A percentile compares a stretch with the other conserved stretches of the same genome.
Conservation (phyloP, 108 stramenopile genomes). For the Mayamaea pseudoterrestris region DNA sequence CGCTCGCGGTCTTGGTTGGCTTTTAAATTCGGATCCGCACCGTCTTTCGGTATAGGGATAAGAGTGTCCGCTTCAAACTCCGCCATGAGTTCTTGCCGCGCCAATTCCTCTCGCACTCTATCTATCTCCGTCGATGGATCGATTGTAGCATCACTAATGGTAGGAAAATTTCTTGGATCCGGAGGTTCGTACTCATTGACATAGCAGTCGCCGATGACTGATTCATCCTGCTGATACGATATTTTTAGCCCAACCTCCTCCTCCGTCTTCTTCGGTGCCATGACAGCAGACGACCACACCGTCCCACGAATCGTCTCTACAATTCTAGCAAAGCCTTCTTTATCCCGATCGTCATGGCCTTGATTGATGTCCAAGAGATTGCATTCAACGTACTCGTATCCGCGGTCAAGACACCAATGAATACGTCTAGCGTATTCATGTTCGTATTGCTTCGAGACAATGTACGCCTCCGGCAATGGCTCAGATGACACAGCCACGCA, state of each 20-base stretch:
- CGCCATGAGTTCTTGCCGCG: constrained; percentile 2
- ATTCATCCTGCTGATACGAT: constrained; percentile 10
- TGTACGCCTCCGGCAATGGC: constrained; percentile 19
- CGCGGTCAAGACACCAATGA: constrained; percentile 78
- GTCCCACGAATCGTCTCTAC: constrained; percentile 70
- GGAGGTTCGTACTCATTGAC: constrained; percentile 5
- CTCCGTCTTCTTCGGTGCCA: constrained; percentile 23
- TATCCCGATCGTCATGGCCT: constrained; percentile 74
- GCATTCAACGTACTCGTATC: constrained; percentile 73
- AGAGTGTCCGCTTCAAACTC: background rate
- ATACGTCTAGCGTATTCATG: constrained; percentile 68
- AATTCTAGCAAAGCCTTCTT: constrained; percentile 78
- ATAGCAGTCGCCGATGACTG: background rate
- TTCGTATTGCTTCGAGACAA: constrained; percentile 30
- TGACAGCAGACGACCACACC: constrained; percentile 68
- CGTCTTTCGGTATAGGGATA: too few species aligned
- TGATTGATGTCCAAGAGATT: constrained; percentile 31
- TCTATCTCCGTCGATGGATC: background rate
- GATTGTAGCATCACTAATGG: background rate
- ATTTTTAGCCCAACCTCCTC: constrained; percentile 9
- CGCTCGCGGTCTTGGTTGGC: background rate
- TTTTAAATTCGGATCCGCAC: background rate
- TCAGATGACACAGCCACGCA: constrained; percentile 44
- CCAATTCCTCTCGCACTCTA: constrained; percentile 5
- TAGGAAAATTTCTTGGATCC: constrained; percentile 2